Conservation (phyloP, 1,284 basidiomycete genomes). For the Sporisorium graminicola region DNA sequence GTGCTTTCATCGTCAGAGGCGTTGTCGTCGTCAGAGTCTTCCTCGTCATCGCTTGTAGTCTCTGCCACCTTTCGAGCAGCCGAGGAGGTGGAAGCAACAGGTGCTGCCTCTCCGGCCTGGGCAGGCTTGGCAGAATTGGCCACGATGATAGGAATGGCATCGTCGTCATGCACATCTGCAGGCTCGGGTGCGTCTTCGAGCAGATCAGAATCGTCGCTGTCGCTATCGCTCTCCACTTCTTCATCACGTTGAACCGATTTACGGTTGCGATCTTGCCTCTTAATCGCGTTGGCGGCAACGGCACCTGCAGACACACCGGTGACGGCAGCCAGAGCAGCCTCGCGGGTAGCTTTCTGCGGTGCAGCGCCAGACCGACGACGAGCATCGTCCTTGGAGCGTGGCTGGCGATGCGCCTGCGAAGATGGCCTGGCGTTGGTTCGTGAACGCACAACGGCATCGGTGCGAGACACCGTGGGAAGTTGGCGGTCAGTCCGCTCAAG, state of each 20-base stretch:
- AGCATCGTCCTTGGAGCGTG: constrained; percentile 12
- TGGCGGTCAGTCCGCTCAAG: constrained; percentile 33
- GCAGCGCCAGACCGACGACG: constrained; percentile 14
- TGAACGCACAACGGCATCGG: constrained; percentile 29
- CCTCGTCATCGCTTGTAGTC: constrained; percentile 43
- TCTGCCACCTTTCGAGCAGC: constrained; percentile 23
- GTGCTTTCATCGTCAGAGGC: constrained; percentile 35
- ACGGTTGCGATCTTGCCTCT: constrained; percentile 14
- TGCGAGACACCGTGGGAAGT: constrained; percentile 29
- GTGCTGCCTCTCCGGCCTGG: constrained; percentile 4
- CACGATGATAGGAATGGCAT: constrained; percentile 25
- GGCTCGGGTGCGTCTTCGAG: constrained; percentile 43
- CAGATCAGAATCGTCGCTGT: constrained; percentile 12
- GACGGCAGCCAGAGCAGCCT: constrained; percentile 48
- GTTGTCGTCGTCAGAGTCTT: constrained; percentile 21
- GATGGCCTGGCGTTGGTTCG: constrained; percentile 8
- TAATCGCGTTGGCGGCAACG: constrained; percentile 17
- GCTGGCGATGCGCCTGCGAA: constrained; percentile 3
- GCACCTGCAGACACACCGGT: constrained; percentile 35
- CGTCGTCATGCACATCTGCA: constrained; percentile 48
- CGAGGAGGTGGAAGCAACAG: not conserved
- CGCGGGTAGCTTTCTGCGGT: constrained; percentile 27
- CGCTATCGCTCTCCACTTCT: constrained; percentile 14
- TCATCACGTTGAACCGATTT: constrained; percentile 4
- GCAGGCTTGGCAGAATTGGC: constrained; percentile 15